phyloP scores from a whole-genome alignment of 208 protist species.

The Leishmania guyanensis region DNA sequence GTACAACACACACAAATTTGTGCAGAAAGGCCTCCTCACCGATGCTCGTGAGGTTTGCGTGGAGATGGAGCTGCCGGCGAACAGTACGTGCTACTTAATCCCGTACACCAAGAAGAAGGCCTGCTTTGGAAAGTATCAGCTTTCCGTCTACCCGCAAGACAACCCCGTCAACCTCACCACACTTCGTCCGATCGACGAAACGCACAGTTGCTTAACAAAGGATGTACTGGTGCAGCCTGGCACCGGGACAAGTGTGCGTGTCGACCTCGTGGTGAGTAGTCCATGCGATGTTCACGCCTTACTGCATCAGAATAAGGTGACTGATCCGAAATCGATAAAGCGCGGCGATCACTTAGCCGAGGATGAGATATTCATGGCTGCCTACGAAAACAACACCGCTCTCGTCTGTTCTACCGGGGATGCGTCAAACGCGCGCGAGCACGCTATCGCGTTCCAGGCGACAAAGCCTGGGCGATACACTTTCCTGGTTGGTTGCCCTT shows the following conservation, averaged over 20 bases:
- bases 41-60: slow-evolving; percentile 77
- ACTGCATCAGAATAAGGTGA: slow-evolving; percentile 67
- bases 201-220: slow-evolving; percentile 36
- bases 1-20: slow-evolving; percentile 64
- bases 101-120: slow-evolving; percentile 70
- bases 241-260: slow-evolving; percentile 26
- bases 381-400: slow-evolving; percentile 55
- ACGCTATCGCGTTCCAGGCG: slow-evolving; percentile 55
- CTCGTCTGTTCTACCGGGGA: slow-evolving; percentile 47
- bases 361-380: slow-evolving; percentile 56
- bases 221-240: slow-evolving; percentile 40
- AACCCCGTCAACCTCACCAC: slow-evolving; percentile 58
- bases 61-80: slow-evolving; percentile 66
- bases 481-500: slow-evolving; percentile 45
- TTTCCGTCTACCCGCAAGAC: slow-evolving; percentile 76
- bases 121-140: slow-evolving; percentile 50
- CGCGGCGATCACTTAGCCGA: slow-evolving; percentile 64
- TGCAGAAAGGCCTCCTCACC: slow-evolving; percentile 81
- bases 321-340: slow-evolving; percentile 18
- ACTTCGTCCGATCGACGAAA: slow-evolving; percentile 51
- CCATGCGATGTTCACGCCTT: slow-evolving; percentile 69
- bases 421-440: slow-evolving; percentile 72
- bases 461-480: slow-evolving; percentile 47
- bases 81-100: slow-evolving; percentile 65
- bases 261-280: slow-evolving; percentile 62